Evolutionary conservation across 2,329 filamentous ascomycete genomes (phyloP).

Genomic region (Colletotrichum sp.): DNA sequence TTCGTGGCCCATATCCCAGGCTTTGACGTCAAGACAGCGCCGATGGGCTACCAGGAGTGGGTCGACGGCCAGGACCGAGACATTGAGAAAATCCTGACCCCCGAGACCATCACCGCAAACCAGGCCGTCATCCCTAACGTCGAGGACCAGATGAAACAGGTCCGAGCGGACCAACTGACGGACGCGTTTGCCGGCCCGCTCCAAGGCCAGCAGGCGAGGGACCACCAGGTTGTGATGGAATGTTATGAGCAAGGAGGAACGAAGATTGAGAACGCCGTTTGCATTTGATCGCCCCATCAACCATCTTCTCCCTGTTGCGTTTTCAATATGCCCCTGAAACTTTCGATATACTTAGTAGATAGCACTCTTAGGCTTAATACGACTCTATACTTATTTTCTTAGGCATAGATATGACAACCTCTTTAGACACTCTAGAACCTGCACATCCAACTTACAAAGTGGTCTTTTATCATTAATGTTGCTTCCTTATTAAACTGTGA

Average conservation of each 20-base stretch:
- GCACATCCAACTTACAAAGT: too few relatives aligned
- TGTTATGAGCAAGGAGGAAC: background rate
- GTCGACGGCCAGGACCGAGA: background rate
- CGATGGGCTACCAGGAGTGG: background rate
- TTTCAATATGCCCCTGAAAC: background rate
- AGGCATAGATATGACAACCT: background rate
- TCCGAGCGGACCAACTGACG: background rate
- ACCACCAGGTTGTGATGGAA: background rate
- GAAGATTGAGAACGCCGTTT: background rate
- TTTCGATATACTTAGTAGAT: background rate
- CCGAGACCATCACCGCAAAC: background rate
- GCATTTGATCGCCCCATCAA: background rate
- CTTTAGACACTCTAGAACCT: too few relatives aligned
- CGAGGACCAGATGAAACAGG: background rate
- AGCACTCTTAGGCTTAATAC: background rate
- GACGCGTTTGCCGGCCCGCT: background rate
- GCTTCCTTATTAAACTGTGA: background rate
- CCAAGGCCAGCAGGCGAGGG: background rate
- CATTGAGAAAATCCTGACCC: background rate
- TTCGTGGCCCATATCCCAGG: background rate
- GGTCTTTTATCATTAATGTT: too few relatives aligned
- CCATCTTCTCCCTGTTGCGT: background rate
- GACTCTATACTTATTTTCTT: background rate
- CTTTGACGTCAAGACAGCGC: background rate
- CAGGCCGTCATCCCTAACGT: background rate